Conservation (phyloP, 305 asterid species). For the Stenogyne calaminthoides region DNA sequence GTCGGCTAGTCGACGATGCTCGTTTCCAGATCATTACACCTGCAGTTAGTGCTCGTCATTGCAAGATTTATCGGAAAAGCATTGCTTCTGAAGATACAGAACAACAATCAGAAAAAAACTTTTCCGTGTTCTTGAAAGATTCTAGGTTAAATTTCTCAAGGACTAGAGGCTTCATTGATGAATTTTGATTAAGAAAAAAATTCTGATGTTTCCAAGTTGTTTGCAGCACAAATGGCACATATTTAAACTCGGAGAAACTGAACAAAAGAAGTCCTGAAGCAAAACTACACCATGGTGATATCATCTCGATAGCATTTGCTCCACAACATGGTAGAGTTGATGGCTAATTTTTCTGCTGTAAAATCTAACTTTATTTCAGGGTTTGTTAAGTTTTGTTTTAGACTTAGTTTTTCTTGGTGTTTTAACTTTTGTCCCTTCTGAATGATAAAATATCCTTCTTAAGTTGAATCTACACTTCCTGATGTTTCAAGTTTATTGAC, state of each 20-base stretch:
- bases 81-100: slow-evolving; percentile 45
- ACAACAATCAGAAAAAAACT: slow-evolving; percentile 33
- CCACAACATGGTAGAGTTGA: slow-evolving; percentile 81
- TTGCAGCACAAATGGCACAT: slow-evolving; percentile 97
- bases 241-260: slow-evolving; percentile 78
- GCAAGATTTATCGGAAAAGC: slow-evolving; percentile 76
- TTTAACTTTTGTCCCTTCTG: not conserved
- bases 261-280: slow-evolving; percentile 67
- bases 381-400: slow-evolving; percentile 4
- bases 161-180: slow-evolving; percentile 15
- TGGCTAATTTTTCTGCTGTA: slow-evolving; percentile 18
- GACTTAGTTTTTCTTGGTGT: not conserved
- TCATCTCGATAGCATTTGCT: slow-evolving; percentile 77
- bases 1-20: slow-evolving; percentile 70
- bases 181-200: slow-evolving; percentile 22
- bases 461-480: slow-evolving; percentile 1
- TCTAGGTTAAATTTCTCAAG: slow-evolving; percentile 53
- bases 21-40: slow-evolving; percentile 73
- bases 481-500: slow-evolving; percentile 14
- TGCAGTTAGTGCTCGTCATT: slow-evolving; percentile 86
- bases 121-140: slow-evolving; percentile 78
- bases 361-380: not conserved
- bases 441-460: not conserved
- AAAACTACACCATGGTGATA: slow-evolving; percentile 84
- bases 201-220: slow-evolving; percentile 42